Conservation (phyloP, 176 grass and related monocot genomes). For the Alloteropsis semialata region DNA sequence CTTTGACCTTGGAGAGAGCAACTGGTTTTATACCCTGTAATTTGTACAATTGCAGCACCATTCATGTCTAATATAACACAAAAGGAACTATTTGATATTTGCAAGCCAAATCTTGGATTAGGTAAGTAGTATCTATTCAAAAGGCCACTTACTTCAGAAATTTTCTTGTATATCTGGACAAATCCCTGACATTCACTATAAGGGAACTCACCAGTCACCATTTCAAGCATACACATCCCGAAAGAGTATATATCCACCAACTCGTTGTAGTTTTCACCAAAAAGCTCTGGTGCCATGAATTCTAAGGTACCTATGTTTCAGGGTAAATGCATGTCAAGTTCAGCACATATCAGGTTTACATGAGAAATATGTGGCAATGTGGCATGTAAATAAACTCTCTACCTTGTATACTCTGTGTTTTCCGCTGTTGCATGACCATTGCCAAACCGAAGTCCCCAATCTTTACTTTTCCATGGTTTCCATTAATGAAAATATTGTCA, state of each 20-base stretch:
- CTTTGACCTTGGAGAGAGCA: constrained; percentile 49
- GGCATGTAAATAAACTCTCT: not conserved
- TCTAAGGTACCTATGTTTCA: constrained; percentile 45
- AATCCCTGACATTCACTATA: constrained; percentile 50
- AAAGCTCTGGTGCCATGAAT: constrained; percentile 53
- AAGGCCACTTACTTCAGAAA: constrained; percentile 41
- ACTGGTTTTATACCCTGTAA: constrained; percentile 48
- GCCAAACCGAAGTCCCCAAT: constrained; percentile 58
- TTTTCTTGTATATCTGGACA: constrained; percentile 52
- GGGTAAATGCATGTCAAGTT: not conserved
- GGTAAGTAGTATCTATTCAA: not conserved
- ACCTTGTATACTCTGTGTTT: constrained; percentile 45
- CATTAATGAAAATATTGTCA: constrained; percentile 64
- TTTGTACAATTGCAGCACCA: not conserved
- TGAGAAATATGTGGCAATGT: not conserved
- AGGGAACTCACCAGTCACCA: constrained; percentile 61
- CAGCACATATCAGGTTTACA: not conserved
- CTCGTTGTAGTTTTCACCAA: constrained; percentile 50
- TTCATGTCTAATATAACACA: not conserved
- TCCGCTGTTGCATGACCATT: constrained; percentile 45
- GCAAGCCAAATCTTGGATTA: not conserved
- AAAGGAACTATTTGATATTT: not conserved
- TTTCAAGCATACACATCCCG: constrained; percentile 68
- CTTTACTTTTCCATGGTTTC: constrained; percentile 61
- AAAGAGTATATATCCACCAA: constrained; percentile 68